Percentiles rank a stretch among this genome's conserved stretches.
phyloP scores from a whole-genome alignment of 2,329 filamentous ascomycete species.

The Xylariales sp. region DNA sequence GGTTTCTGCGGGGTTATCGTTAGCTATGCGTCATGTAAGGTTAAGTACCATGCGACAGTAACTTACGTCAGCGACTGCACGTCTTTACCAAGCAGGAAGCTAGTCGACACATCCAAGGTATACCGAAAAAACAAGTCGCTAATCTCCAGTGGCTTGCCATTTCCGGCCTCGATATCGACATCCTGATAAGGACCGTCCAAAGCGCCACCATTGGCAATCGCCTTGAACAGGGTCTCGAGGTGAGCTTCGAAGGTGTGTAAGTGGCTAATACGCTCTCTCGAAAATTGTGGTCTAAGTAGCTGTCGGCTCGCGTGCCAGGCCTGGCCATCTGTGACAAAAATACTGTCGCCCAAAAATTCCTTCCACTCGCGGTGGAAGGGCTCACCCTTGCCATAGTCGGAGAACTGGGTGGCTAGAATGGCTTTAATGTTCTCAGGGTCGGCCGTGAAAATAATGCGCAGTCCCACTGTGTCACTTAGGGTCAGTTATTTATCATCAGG shows the following conservation, averaged over 20 bases:
- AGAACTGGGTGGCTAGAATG: slow-evolving; percentile 86
- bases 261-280: slow-evolving; percentile 85
- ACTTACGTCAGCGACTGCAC: slow-evolving; percentile 70
- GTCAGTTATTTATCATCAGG: not conserved
- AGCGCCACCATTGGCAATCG: slow-evolving; percentile 69
- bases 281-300: slow-evolving; percentile 86
- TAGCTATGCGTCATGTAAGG: slow-evolving; percentile 3
- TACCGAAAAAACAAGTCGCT: slow-evolving; percentile 85
- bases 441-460: slow-evolving; percentile 77
- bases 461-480: slow-evolving; percentile 51
- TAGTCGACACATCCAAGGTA: slow-evolving; percentile 85
- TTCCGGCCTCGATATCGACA: slow-evolving; percentile 71
- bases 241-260: slow-evolving; percentile 84
- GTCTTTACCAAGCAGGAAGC: slow-evolving; percentile 84
- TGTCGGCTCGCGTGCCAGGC: slow-evolving; percentile 85
- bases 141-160: slow-evolving; percentile 74
- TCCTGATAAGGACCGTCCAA: slow-evolving; percentile 70
- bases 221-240: slow-evolving; percentile 76
- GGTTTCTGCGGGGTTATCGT: slow-evolving; percentile 57
- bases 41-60: not conserved
- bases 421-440: slow-evolving; percentile 92
- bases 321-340: slow-evolving; percentile 83
- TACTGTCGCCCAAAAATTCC: slow-evolving; percentile 79
- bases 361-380: slow-evolving; percentile 80
- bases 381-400: slow-evolving; percentile 84